Evolutionary conservation across 371 early-diverging fungal species (phyloP), one percentile per base, ranked within the genome.

Genomic region (Syncephalastrum racemosum): DNA sequence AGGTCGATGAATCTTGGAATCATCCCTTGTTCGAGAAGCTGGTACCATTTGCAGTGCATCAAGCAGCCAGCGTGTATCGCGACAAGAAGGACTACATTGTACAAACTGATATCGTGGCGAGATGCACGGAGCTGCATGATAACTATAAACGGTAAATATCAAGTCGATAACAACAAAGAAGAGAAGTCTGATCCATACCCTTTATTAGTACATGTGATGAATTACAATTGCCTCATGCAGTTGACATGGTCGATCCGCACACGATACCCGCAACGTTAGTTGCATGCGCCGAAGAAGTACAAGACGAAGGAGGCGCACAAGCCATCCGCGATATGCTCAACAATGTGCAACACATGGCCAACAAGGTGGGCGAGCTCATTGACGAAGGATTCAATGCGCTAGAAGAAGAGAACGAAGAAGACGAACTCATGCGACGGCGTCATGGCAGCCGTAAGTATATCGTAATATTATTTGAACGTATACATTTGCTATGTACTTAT

Each of bases 41-140:
- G n/a, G 90, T 95, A 2, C 97, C 97, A 6, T 89, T 92, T 71
- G 90, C 90, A 2, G 90, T 95, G 3, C 94, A 95, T 70, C 90
- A 93, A 64, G 92, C 93, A 1, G 89, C 84, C 1, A 90, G 90
- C 45, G 80, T 90, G 0, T 96, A 94, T 70, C 70, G 79, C 7
- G 86, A 88, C 60, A 80, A 87, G 41, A 90, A 88, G 62, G 90
- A 94, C 39, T 73, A 77, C 46, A 63, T 88, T 19, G 80, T 93
- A 15, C 78, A 78, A 31, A 79, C 71, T n/a, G 83, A 85, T n/a
- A 81, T 91, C 50, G 53, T 80, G 4, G 77, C 64, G 2, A 77
- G 80, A 25, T 69, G 88, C n/a, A 71, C 82, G 2, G 87, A 87
- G 20, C 63, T 91, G 27, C 79, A 83, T 0, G 82, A 78, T 2